Conservation (phyloP, 192 early-diverging fungal species). For the Irineochytrium annulatum region DNA sequence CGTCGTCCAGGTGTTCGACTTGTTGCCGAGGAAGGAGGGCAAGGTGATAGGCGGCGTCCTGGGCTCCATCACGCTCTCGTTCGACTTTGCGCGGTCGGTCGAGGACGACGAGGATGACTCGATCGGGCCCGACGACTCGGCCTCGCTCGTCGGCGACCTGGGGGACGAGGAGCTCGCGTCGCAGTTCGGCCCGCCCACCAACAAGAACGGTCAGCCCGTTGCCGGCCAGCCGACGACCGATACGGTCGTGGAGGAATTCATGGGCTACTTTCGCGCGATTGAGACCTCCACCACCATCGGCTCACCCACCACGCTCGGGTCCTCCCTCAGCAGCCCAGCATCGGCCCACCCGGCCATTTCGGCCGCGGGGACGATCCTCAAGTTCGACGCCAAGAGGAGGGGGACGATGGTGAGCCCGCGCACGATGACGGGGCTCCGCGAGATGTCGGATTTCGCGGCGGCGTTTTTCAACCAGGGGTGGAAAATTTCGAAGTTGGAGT, state of each 20-base stretch:
- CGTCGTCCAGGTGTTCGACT: slow-evolving; percentile 14
- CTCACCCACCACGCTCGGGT: neutral
- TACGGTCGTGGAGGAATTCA: slow-evolving; percentile 6
- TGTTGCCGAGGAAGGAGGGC: neutral
- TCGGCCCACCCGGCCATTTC: slow-evolving; percentile 11
- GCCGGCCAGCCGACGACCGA: no score
- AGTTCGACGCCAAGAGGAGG: neutral
- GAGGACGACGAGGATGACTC: slow-evolving; percentile 10
- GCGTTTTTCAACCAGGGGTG: slow-evolving; percentile 36
- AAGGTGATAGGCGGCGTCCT: neutral
- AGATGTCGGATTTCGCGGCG: slow-evolving; percentile 16
- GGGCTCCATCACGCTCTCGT: slow-evolving; percentile 7
- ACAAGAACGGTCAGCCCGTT: neutral
- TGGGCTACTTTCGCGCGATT: slow-evolving; percentile 3
- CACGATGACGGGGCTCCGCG: neutral
- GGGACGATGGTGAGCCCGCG: neutral
- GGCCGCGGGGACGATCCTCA: slow-evolving; percentile 3
- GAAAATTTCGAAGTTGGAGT: slow-evolving; percentile 30
- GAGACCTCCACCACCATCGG: neutral
- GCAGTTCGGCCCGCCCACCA: neutral
- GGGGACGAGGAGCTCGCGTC: neutral
- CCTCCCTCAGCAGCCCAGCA: neutral
- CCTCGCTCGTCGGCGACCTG: neutral
- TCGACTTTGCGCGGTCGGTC: slow-evolving; percentile 4
- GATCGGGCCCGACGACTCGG: slow-evolving; percentile 1